Percentiles rank a stretch among this genome's conserved stretches.
phyloP scores from a whole-genome alignment of 2,329 filamentous ascomycete species.

The Colletotrichum lupini region DNA sequence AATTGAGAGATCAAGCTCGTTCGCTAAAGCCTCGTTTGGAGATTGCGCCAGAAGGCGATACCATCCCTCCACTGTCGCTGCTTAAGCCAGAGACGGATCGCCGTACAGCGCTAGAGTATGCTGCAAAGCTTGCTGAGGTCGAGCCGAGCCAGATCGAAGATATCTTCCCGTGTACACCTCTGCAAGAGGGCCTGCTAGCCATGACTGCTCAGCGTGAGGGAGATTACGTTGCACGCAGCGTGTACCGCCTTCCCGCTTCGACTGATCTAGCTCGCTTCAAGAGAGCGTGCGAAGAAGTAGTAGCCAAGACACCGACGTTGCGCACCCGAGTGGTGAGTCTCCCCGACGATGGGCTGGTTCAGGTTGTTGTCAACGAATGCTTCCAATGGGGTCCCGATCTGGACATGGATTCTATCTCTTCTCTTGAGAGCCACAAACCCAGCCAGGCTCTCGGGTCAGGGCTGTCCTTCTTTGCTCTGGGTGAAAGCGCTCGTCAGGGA shows the following conservation, averaged over 20 bases:
- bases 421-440: not conserved
- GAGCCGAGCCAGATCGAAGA: conserved; percentile 23
- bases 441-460: no score
- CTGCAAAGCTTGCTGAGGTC: not conserved
- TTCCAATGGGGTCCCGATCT: not conserved
- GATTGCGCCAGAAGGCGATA: no score
- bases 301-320: not conserved
- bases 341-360: not conserved
- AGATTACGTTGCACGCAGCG: not conserved
- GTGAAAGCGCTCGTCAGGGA: no score
- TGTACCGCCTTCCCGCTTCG: not conserved
- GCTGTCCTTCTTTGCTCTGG: no score
- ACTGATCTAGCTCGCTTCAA: not conserved
- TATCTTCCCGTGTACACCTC: conserved; percentile 34
- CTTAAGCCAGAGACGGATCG: no score
- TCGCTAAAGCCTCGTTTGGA: not conserved
- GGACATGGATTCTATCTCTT: not conserved
- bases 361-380: not conserved
- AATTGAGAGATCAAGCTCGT: not conserved
- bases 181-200: conserved; percentile 38
- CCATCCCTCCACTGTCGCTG: no score
- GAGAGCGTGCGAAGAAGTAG: not conserved
- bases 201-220: not conserved
- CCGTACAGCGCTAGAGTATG: not conserved
- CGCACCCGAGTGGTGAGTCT: not conserved